Base-by-base conservation (phyloP, 805 yeast genomes). In the Komagataella kurtzmanii region DNA sequence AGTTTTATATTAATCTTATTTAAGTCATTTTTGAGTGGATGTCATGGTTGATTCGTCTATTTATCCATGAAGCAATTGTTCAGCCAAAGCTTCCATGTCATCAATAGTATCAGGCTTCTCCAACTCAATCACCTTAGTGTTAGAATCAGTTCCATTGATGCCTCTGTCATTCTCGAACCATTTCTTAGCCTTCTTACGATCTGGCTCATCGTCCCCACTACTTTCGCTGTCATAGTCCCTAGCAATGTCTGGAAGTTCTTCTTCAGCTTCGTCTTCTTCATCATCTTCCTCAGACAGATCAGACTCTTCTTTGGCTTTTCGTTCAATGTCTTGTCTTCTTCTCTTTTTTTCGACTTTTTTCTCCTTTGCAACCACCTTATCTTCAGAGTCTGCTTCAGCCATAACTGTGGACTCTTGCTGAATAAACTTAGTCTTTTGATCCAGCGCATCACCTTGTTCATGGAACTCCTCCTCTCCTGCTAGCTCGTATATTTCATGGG, bases 101-200 rank as follows among this genome's bases (percentile, higher is more conserved):
- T 88, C 97, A 64, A 93, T 72, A 17, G 96, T 85, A 60, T 88
- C 85, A 14, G 97, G 97, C 59, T 82, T 87, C 58, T 87, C 95
- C 48, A 87, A 73, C 68, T 90, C 96, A 54, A 86, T 70, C 48
- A 85, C 69, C 7, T 64, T 30, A 30, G 40, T 30, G 14, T 30
- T 60, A 7, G 63, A 63, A 46, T 62, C 65, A 18, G 63, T 58
- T 10, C 55, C 55, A 18, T 56, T 58, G 3, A 54, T 49, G 48
- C 53, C 55, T 54, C 52, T 57, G 47, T 66, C 66, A 51, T 64
- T 66, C 56, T 73, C 72, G 58, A 76, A 76, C 82, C 81, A 77
- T 59, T 70, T 75, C 57, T 55, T 59, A 72, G 74, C 62, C 68
- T 69, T 69, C 61, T 62, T 65, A 46, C 51, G 55, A 7, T 60